Evolutionary conservation across 208 protist species (phyloP), one percentile per base, ranked within the genome.

Genomic region (Wallacemonas sp.): DNA sequence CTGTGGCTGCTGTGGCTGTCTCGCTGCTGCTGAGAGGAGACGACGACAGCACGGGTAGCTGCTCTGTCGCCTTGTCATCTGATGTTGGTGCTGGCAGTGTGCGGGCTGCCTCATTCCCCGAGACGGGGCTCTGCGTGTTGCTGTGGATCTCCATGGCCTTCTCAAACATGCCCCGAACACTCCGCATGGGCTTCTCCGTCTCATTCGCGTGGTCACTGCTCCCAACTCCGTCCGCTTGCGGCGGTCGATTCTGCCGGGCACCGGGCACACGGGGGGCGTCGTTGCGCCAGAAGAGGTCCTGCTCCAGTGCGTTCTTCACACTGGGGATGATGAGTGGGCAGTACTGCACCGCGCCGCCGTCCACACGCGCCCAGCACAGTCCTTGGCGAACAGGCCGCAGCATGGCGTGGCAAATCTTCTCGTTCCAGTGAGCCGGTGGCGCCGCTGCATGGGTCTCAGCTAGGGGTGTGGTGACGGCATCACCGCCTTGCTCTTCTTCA

Each of bases 261-360:
- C 61, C 54, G 0, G 68, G 70, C 26, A 64, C 54, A 27, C 72
- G 66, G 30, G 81, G 76, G 0, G 58, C 63, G 33, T 86, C 83
- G 67, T 83, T 86, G 46, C 88, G 73, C 88, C 88, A 94, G 52
- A 85, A 94, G 33, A 91, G 44, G 29, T 91, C 82, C 21, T 68
- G 55, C 61, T 85, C 82, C 19, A 94, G 46, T 54, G 78, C 68
- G 57, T 75, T 74, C 24, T 58, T 48, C 14, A 48, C 74, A 55
- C 62, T 81, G 1, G 81, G 75, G 26, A 89, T 61, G 47, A 76
- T 47, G 24, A 94, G 72, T 0, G 86, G 83, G 24, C 68, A 67
- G 68, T 79, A 88, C 73, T 88, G 81, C 46, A 88, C 81, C 0
- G 78, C 82, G 24, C 74, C 74, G 3, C 44, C 74, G n/a, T 55